Base-by-base conservation (phyloP, 805 yeast genomes). In the Saccharomycopsis babjevae region DNA sequence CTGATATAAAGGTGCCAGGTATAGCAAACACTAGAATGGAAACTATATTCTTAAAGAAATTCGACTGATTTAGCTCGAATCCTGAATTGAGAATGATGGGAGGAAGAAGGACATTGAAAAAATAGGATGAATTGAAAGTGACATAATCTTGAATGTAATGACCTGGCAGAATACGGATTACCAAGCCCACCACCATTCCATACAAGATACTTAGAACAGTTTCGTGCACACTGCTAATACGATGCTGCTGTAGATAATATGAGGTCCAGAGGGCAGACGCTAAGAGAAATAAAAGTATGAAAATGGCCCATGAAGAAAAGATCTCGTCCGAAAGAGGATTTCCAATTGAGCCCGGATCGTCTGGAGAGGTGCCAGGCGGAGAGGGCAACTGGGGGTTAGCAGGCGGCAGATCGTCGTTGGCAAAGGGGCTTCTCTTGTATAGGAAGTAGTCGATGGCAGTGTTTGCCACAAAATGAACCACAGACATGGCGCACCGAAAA, bases 51-150 rank as follows among this genome's bases (percentile, higher is more conserved):
- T 90, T 79, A 72, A 94, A 94, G 74, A 94, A 94, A 71, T 96
- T 93, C 50, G 89, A 94, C 75, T 94, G 98, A 70, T 96, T 96
- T 62, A 94, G 77, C 72, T 96, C 98, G 71, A 94, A 94, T 18
- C 99, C 99, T 2, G 97, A 89, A 70, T 94, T 94, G 66, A 94
- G 77, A 65, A 94, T 94, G 70, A 94, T 94, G 1, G 99, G 99
- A 1, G 99, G 99, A 66, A 94, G 78, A 62, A 94, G 76, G 56
- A 94, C 85, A 71, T 94, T 94, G 80, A 94, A 94, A 75, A 94
- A 94, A 72, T 93, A 93, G 36, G 94, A 82, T 38, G 96, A 89
- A 67, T 93, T 93, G 79, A 94, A 94, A 62, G 96, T 91, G 58
- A 94, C 97, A 5, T 96, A 90, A 69, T 92, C 96, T 74, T 96